These are phyloP conservation scores for Pseudocercospora fuligena DNA, from an alignment of 2,329 filamentous ascomycete species.

Conservation along the genomic window DNA sequence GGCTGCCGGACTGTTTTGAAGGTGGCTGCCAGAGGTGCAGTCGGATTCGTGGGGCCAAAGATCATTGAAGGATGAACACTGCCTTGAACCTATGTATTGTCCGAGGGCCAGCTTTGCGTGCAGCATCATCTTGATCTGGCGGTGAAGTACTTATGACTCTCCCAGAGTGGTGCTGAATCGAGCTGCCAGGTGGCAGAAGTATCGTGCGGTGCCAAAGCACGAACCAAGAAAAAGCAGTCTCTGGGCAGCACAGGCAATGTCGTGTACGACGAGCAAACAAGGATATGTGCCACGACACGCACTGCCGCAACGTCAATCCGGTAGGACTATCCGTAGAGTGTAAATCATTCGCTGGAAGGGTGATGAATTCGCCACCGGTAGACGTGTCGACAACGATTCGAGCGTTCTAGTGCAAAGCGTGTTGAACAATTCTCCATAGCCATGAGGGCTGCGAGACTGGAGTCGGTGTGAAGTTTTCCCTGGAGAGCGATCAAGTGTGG, in stretches of 20 bases:
- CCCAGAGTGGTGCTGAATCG: neutral
- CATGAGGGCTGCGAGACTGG: neutral
- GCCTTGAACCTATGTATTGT: neutral
- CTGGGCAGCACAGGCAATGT: slow-evolving; percentile 4
- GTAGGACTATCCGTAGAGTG: neutral
- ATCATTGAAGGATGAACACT: neutral
- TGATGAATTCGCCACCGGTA: neutral
- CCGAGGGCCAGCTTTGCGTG: neutral
- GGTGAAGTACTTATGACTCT: neutral
- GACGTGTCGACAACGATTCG: neutral
- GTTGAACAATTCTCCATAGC: neutral
- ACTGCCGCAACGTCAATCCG: neutral
- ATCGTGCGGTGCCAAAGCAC: neutral
- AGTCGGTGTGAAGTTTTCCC: neutral
- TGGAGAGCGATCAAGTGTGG: neutral
- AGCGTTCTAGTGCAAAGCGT: neutral
- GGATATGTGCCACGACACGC: neutral
- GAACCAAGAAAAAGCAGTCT: neutral
- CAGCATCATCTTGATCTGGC: neutral
- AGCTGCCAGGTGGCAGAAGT: neutral
- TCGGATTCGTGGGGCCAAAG: neutral
- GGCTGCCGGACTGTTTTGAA: neutral
- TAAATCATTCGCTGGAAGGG: neutral
- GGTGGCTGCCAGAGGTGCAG: neutral
- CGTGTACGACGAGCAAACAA: slow-evolving; percentile 6